phyloP scores from a whole-genome alignment of 2,329 filamentous ascomycete genomes.

The Beauveria sp. region DNA sequence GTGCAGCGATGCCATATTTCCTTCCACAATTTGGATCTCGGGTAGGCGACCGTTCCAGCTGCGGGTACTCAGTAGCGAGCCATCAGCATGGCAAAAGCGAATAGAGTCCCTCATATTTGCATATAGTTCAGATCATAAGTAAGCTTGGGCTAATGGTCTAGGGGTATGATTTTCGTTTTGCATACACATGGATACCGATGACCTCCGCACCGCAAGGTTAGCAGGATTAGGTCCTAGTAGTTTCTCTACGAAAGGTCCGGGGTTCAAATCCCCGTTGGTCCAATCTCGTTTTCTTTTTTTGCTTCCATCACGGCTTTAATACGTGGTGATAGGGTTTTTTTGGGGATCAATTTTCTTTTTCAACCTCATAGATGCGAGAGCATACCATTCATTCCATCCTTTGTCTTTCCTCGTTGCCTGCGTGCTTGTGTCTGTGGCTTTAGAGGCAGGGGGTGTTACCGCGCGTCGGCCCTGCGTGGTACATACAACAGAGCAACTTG shows the following conservation, averaged over 20 bases:
- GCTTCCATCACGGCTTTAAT: too few relatives aligned
- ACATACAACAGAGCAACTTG: too few relatives aligned
- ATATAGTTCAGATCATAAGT: neutral
- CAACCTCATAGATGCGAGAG: too few relatives aligned
- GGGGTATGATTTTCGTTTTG: conserved; percentile 13
- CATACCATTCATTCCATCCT: too few relatives aligned
- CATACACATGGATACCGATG: conserved; percentile 11
- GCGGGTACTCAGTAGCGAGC: neutral
- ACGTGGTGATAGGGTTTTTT: too few relatives aligned
- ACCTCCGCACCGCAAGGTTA: conserved; percentile 11
- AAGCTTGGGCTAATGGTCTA: conserved; percentile 11
- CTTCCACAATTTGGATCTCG: neutral
- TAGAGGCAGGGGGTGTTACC: too few relatives aligned
- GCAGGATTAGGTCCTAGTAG: conserved; percentile 10
- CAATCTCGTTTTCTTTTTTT: neutral
- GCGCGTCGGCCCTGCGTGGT: too few relatives aligned
- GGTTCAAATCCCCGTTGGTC: conserved; percentile 13
- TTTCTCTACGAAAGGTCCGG: conserved; percentile 11
- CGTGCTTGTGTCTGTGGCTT: too few relatives aligned
- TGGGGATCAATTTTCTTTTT: too few relatives aligned
- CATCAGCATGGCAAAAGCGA: too few relatives aligned
- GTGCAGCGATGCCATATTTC: neutral
- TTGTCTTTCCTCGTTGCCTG: too few relatives aligned
- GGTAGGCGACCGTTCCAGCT: neutral
- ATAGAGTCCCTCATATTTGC: neutral